Percentiles rank a stretch among this genome's conserved stretches.
phyloP scores from a whole-genome alignment of 129 eudicot species.

The Artemisia tridentata region DNA sequence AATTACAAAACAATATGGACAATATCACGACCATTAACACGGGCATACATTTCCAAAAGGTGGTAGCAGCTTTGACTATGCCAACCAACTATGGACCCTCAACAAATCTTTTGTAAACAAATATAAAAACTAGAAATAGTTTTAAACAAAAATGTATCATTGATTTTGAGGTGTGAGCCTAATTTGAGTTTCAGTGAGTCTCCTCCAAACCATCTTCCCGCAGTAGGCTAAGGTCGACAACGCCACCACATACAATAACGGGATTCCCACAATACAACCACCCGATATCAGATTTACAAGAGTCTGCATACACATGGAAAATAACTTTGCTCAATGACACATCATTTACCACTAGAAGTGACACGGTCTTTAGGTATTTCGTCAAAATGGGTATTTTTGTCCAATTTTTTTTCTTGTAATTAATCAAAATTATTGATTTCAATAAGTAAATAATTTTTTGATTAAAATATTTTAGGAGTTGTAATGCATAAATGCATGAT shows the following conservation, averaged over 20 bases:
- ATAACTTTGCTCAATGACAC: not conserved
- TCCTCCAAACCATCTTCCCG: constrained; percentile 85
- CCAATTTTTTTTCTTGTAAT: too few species aligned
- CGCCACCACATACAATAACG: constrained; percentile 64
- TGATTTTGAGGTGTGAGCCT: constrained; percentile 34
- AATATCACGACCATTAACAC: too few species aligned
- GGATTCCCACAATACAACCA: constrained; percentile 80
- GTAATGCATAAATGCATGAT: too few species aligned
- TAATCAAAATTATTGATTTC: too few species aligned
- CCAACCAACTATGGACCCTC: constrained; percentile 12
- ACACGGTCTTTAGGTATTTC: too few species aligned
- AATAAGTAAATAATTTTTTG: too few species aligned
- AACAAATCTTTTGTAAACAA: not conserved
- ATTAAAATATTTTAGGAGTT: too few species aligned
- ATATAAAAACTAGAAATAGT: not conserved
- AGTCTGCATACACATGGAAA: constrained; percentile 47
- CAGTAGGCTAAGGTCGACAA: constrained; percentile 59
- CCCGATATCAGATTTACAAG: constrained; percentile 69
- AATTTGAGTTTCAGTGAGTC: constrained; percentile 52
- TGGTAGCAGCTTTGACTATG: too few species aligned
- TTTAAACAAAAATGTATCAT: constrained; percentile 8
- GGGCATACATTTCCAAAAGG: not conserved
- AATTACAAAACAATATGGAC: too few species aligned
- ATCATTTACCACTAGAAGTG: not conserved
- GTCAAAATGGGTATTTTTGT: too few species aligned